These are phyloP conservation scores for Volvox reticuliferus DNA, from an alignment of 139 green algal species.

Conservation along the genomic window DNA sequence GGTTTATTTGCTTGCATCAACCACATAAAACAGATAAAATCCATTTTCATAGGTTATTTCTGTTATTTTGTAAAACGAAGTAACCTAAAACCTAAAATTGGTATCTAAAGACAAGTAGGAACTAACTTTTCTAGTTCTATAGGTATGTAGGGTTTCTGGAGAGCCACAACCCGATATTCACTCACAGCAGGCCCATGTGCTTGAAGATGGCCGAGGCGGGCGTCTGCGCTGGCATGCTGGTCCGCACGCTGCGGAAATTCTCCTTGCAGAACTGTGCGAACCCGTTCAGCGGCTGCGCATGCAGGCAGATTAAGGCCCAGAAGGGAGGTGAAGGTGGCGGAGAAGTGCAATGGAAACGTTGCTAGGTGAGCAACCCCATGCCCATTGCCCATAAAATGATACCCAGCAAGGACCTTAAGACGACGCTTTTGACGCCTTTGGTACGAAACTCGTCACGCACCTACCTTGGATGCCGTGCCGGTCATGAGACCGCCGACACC, in stretches of 20 bases:
- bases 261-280: constrained; percentile 54
- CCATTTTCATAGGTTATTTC: too few species aligned
- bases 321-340: not conserved
- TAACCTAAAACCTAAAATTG: too few species aligned
- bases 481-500: not conserved
- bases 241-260: constrained; percentile 40
- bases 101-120: too few species aligned
- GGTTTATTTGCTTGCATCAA: too few species aligned
- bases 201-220: constrained; percentile 3
- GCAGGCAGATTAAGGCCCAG: not conserved
- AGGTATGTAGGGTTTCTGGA: not conserved
- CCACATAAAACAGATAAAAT: too few species aligned
- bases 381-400: not conserved
- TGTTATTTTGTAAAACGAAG: too few species aligned
- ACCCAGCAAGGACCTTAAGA: not conserved
- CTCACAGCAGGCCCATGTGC: constrained; percentile 21
- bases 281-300: constrained; percentile 11
- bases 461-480: not conserved
- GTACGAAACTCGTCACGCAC: not conserved
- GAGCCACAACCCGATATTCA: not conserved
- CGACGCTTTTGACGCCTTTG: not conserved
- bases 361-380: not conserved
- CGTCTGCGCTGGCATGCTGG: not conserved
- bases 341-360: not conserved
- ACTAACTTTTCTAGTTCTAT: not conserved